These are phyloP conservation scores for Arctium minus DNA, from an alignment of 129 eudicot species.

Conservation along the genomic window DNA sequence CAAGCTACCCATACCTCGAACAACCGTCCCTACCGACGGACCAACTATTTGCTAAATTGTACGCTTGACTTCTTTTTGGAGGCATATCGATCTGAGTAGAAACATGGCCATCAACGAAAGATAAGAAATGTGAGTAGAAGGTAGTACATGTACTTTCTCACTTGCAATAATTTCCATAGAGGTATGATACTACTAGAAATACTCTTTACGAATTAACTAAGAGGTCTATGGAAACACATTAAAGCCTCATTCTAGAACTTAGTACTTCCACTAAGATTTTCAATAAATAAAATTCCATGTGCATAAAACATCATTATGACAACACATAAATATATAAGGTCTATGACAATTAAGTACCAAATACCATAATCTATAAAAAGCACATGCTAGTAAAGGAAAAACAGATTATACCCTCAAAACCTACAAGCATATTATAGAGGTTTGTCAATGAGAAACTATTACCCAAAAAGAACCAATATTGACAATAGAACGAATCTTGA, in stretches of 20 bases:
- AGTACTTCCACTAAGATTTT: too few relatives aligned
- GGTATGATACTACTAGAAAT: neutral
- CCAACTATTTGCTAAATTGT: too few relatives aligned
- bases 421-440: conserved; percentile 2
- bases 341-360: too few relatives aligned
- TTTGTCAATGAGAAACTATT: neutral
- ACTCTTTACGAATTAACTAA: neutral
- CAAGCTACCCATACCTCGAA: too few relatives aligned
- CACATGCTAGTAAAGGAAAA: neutral
- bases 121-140: neutral
- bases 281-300: too few relatives aligned
- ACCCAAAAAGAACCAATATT: too few relatives aligned
- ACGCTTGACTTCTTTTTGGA: too few relatives aligned
- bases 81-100: neutral
- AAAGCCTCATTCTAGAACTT: too few relatives aligned
- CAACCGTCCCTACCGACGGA: too few relatives aligned
- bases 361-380: too few relatives aligned
- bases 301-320: too few relatives aligned
- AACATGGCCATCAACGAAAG: neutral
- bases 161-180: neutral
- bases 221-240: neutral
- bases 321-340: too few relatives aligned
- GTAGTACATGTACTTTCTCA: neutral
- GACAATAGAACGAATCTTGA: neutral
- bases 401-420: neutral